Percentiles rank a stretch among this genome's conserved stretches.
Evolutionary conservation across 345 rosid species (phyloP).

Genomic region (Schrenkiella parvula): DNA sequence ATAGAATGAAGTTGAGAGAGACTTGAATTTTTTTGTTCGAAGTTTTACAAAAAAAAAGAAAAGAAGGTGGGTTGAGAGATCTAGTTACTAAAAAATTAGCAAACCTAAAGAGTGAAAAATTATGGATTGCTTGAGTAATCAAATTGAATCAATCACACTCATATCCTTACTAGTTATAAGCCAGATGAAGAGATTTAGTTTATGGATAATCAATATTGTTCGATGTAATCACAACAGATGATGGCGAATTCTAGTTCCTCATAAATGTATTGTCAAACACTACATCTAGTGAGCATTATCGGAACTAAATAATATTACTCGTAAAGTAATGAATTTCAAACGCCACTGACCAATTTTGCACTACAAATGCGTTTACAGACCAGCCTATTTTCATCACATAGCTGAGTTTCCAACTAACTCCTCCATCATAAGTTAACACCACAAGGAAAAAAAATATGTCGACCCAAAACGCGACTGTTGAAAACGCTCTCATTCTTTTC

Average conservation of each 20-base stretch:
- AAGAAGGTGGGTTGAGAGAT: not conserved
- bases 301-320: too few relatives aligned
- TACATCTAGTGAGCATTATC: not conserved
- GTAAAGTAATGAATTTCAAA: not conserved
- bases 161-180: not conserved
- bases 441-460: not conserved
- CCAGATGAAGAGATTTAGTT: not conserved
- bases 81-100: not conserved
- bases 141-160: not conserved
- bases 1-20: not conserved
- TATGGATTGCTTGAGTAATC: not conserved
- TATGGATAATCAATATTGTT: too few relatives aligned
- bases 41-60: not conserved
- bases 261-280: not conserved
- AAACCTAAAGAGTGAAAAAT: not conserved
- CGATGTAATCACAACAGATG: not conserved
- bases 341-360: not conserved
- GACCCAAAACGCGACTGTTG: not conserved
- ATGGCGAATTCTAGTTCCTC: not conserved
- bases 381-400: not conserved
- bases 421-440: not conserved
- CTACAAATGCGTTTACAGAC: not conserved
- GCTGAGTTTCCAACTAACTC: not conserved
- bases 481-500: not conserved
- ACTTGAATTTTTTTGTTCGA: not conserved